A percentile compares a stretch with the other conserved stretches of the same genome.
Evolutionary conservation across 2,329 filamentous ascomycete species (phyloP).

Genomic region (Aspergillus pseudotamarii): DNA sequence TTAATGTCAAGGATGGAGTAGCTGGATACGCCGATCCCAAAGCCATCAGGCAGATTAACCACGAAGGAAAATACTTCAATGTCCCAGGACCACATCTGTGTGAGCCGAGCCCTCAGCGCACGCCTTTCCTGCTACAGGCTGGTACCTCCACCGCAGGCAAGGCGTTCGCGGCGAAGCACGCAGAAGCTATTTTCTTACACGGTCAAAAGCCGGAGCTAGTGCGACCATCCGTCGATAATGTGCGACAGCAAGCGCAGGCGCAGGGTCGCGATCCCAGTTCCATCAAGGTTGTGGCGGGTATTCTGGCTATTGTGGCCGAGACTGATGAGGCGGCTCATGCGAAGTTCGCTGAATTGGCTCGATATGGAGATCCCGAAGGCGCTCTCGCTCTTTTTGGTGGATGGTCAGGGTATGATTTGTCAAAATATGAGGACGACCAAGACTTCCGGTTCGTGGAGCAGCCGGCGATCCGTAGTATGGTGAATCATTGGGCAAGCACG

Average conservation of each 20-base stretch:
- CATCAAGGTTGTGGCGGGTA: constrained; percentile 50
- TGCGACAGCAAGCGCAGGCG: constrained; percentile 42
- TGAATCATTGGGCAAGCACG: constrained; percentile 48
- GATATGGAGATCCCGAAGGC: constrained; percentile 50
- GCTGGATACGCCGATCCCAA: constrained; percentile 37
- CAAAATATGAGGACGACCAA: constrained; percentile 46
- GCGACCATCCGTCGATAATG: constrained; percentile 44
- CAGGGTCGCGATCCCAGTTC: constrained; percentile 42
- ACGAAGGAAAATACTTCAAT: constrained; percentile 46
- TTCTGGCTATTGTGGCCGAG: constrained; percentile 48
- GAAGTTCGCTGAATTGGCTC: constrained; percentile 46
- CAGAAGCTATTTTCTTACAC: constrained; percentile 51
- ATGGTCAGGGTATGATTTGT: constrained; percentile 51
- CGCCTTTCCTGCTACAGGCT: constrained; percentile 61
- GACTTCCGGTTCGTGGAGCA: constrained; percentile 49
- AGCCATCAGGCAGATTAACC: constrained; percentile 42
- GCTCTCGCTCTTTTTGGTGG: constrained; percentile 51
- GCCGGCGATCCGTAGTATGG: constrained; percentile 48
- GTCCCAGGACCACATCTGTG: constrained; percentile 49
- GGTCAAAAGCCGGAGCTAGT: constrained; percentile 49
- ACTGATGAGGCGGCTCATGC: constrained; percentile 49
- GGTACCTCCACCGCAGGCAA: constrained; percentile 51
- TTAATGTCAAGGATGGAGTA: constrained; percentile 22
- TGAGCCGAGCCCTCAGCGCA: constrained; percentile 51
- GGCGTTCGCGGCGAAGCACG: constrained; percentile 48